Evolutionary conservation across 148 eudicot genomes (phyloP).

Genomic region (Rhododendron ferrugineum): DNA sequence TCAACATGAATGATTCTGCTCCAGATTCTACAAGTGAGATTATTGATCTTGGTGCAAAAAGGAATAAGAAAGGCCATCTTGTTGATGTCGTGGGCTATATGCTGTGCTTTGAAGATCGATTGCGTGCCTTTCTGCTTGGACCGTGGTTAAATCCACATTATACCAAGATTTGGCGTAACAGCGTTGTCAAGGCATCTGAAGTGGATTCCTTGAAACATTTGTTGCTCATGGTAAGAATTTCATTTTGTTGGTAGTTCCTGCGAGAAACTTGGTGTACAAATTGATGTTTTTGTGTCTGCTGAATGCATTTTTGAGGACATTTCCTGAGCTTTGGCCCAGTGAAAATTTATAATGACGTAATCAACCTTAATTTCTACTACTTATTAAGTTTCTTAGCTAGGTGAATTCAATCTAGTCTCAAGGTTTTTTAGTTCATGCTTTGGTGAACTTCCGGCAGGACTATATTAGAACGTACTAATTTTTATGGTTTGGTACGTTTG

Average conservation of each 20-base stretch:
- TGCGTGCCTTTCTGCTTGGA: conserved; percentile 83
- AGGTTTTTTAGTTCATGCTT: neutral
- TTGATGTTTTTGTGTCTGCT: neutral
- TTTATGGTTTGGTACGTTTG: neutral
- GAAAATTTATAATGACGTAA: neutral
- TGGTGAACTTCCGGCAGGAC: neutral
- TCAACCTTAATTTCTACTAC: neutral
- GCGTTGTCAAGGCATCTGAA: conserved; percentile 47
- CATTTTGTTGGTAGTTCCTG: neutral
- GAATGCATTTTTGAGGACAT: neutral
- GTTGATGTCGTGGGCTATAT: conserved; percentile 58
- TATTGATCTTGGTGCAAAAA: conserved; percentile 32
- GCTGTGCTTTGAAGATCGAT: conserved; percentile 67
- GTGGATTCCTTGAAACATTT: conserved; percentile 45
- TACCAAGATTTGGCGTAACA: conserved; percentile 55
- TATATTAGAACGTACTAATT: neutral
- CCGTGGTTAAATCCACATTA: conserved; percentile 80
- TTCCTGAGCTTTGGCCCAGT: neutral
- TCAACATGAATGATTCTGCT: conserved; percentile 35
- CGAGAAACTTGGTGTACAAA: neutral
- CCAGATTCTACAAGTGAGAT: conserved; percentile 38
- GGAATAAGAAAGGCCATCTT: conserved; percentile 53
- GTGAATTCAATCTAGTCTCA: neutral
- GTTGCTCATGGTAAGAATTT: conserved; percentile 53
- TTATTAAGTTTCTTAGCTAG: neutral